Conservation (phyloP, 192 early-diverging fungal species). For the Entophlyctis luteolus region DNA sequence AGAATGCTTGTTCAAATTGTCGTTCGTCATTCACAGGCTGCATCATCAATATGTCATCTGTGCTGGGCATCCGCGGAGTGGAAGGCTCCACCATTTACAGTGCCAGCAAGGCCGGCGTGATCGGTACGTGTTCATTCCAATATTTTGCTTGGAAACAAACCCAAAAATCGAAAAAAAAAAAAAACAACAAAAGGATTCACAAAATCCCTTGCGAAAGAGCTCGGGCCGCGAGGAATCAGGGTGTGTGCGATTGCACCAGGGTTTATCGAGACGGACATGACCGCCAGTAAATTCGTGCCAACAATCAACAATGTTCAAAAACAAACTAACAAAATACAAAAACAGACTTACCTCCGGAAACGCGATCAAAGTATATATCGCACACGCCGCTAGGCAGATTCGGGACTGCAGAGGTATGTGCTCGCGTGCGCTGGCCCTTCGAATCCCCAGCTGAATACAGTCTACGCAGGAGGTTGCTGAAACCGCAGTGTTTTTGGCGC, state of each 20-base stretch:
- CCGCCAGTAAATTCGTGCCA: constrained; percentile 44
- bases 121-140: constrained; percentile 51
- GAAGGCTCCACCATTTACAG: constrained; percentile 70
- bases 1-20: background rate
- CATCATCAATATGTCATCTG: constrained; percentile 84
- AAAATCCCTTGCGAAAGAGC: constrained; percentile 75
- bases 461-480: constrained; percentile 52
- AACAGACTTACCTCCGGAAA: constrained; percentile 37
- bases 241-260: constrained; percentile 86
- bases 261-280: constrained; percentile 82
- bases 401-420: constrained; percentile 46
- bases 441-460: background rate
- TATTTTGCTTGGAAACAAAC: background rate
- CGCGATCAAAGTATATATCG: constrained; percentile 38
- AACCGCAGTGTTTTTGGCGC: constrained; percentile 54
- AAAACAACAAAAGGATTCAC: constrained; percentile 61
- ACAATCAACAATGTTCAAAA: background rate
- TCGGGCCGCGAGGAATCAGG: constrained; percentile 64
- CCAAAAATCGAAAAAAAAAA: background rate
- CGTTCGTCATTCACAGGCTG: constrained; percentile 39
- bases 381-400: constrained; percentile 54
- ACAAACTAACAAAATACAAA: too few species aligned
- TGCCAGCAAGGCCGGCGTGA: constrained; percentile 79
- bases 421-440: background rate
- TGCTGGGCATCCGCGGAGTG: constrained; percentile 72